Base-by-base conservation (phyloP, 1,284 basidiomycete genomes). In the Ganoderma lingzhi region DNA sequence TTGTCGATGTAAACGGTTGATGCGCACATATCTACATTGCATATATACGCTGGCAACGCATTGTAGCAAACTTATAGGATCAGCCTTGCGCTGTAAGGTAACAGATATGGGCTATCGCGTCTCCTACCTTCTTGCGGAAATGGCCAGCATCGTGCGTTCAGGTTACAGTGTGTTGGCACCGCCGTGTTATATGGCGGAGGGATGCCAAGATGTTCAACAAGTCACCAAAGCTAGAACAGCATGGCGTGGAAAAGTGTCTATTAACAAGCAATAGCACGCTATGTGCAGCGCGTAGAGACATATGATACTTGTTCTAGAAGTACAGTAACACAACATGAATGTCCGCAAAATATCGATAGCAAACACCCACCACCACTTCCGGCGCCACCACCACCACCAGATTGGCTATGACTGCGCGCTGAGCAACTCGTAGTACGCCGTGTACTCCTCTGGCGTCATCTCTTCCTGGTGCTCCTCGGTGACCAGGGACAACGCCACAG, bases 371-470 rank as follows among this genome's bases (percentile, higher is more conserved):
- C 63, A 15, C 60, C 6, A 37, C 53, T 23, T 6, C 17, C 30
- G 2, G 4, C 39, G 9, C 10, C 39, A 30, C 3, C 6, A 30
- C 17, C 35, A 35, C 8, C 35, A 35, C 35, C 35, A 35, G 3
- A 35, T 3, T 35, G 35, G 35, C 35, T 35, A 68, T 41, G 71
- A 67, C 17, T 67, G 65, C 12, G 75, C 68, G 10, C 72, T 70
- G 68, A 79, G 71, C 62, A 93, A 83, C 74, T 92, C 88, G 76
- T 90, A 94, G 81, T 88, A 94, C 35, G 88, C 86, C n/a, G 88
- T 89, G 76, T 94, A 95, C 79, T 95, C 93, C 65, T 95, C 93
- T 9, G 92, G 89, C 12, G 92, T 93, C 93, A 95, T 95, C 75
- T 90, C 78, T 63, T 94, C 93, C 74, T 94, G 91, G 75, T 94